A percentile compares a stretch with the other conserved stretches of the same genome.
Conservation (phyloP, 2,329 filamentous ascomycete genomes). For the Fusarium graminum region DNA sequence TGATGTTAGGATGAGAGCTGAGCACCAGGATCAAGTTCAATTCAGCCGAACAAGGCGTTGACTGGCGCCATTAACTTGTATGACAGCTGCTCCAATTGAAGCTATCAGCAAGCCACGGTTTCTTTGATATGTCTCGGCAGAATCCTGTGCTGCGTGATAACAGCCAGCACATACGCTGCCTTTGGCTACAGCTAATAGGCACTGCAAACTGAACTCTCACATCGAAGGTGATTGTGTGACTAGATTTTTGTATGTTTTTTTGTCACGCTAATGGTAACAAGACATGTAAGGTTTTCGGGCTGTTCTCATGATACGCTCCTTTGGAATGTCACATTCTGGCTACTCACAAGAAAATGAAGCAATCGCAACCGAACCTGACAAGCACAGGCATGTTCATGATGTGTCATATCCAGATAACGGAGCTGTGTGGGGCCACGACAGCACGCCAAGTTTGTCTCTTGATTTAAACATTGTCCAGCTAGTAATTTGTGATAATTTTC, state of each 20-base stretch:
- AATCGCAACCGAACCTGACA: conserved; percentile 1
- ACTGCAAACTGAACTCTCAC: background rate
- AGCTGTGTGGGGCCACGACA: conserved; percentile 6
- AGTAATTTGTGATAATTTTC: background rate
- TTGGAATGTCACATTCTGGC: background rate
- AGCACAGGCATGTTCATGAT: conserved; percentile 17
- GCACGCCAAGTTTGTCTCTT: conserved; percentile 9
- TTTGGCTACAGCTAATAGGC: background rate
- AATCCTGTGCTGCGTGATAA: background rate
- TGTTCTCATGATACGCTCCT: background rate
- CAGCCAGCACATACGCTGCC: background rate
- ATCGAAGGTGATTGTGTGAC: background rate
- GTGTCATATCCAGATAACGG: conserved; percentile 20
- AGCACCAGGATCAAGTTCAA: conserved; percentile 8
- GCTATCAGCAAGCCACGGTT: background rate
- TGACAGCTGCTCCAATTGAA: conserved; percentile 13
- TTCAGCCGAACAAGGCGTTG: conserved; percentile 36
- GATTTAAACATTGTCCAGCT: conserved; percentile 3
- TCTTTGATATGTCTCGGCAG: conserved; percentile 9
- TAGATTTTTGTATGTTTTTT: background rate
- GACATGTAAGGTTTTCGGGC: background rate
- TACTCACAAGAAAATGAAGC: conserved; percentile 11
- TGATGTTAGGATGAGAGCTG: conserved; percentile 7
- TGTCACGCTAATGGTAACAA: background rate
- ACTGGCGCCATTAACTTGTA: conserved; percentile 13